Evolutionary conservation across 73 alveolate genomes (phyloP).

Genomic region (Symbiodinium pilosum): DNA sequence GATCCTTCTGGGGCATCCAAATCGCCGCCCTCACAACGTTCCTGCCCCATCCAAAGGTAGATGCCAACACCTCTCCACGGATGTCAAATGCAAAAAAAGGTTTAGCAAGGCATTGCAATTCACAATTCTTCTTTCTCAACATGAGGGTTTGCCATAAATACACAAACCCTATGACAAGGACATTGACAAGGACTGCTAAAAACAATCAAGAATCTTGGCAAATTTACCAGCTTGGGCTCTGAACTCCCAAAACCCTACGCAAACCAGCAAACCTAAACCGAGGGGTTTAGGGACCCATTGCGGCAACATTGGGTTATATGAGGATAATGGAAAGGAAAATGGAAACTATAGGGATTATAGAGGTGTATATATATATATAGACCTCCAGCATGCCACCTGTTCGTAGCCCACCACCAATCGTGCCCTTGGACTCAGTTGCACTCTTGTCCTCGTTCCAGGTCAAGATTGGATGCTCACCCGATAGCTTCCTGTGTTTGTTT

Average conservation of each 20-base stretch:
- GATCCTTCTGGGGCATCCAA: constrained; percentile 12
- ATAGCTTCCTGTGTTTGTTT: background rate
- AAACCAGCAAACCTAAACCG: background rate
- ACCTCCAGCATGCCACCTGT: too few species aligned
- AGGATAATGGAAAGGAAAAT: too few species aligned
- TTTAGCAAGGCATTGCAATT: background rate
- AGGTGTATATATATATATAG: too few species aligned
- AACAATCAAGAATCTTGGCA: background rate
- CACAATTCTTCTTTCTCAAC: background rate
- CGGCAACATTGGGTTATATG: too few species aligned
- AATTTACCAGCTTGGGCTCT: background rate
- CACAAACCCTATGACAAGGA: background rate
- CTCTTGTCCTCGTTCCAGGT: background rate
- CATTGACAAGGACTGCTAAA: background rate
- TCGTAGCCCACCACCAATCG: background rate
- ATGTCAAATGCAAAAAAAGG: background rate
- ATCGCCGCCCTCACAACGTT: background rate
- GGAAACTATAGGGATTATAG: too few species aligned
- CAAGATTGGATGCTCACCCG: background rate
- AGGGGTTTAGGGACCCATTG: too few species aligned
- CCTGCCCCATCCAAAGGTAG: background rate
- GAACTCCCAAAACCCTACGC: background rate
- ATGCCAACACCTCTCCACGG: background rate
- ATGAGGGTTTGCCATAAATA: background rate
- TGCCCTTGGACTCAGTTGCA: background rate